These are phyloP conservation scores for Paxillus ammoniavirescens DNA, from an alignment of 768 basidiomycete species.

Conservation along the genomic window DNA sequence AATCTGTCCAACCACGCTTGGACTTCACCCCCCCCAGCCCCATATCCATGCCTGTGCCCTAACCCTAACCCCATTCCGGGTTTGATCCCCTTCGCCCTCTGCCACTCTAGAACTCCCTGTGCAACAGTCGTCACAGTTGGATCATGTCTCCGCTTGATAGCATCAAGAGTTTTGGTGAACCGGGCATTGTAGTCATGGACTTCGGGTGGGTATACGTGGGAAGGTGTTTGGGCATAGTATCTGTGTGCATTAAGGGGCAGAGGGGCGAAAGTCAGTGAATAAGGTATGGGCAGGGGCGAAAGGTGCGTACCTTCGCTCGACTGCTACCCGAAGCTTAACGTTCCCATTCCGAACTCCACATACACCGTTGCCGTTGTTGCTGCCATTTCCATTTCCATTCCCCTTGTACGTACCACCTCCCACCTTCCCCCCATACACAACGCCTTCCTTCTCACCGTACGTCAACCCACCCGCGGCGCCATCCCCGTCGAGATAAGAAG, in stretches of 20 bases:
- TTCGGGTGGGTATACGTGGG: constrained; percentile 84
- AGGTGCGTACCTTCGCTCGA: constrained; percentile 70
- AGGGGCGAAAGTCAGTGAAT: background rate
- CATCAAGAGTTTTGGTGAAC: constrained; percentile 84
- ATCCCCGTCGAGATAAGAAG: constrained; percentile 31
- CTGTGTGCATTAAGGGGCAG: constrained; percentile 35
- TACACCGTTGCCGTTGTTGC: constrained; percentile 33
- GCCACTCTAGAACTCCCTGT: constrained; percentile 97
- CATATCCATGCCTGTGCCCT: constrained; percentile 29
- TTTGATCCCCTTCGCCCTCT: constrained; percentile 46
- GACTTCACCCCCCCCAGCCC: constrained; percentile 73
- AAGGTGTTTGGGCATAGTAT: constrained; percentile 80
- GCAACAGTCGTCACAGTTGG: constrained; percentile 97
- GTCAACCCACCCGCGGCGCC: constrained; percentile 19
- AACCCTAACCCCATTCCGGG: constrained; percentile 27
- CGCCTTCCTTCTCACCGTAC: constrained; percentile 1
- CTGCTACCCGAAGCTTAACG: constrained; percentile 73
- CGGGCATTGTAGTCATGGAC: constrained; percentile 89
- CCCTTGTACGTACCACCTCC: background rate
- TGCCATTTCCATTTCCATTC: constrained; percentile 19
- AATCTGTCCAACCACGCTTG: constrained; percentile 97
- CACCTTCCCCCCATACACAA: constrained; percentile 5
- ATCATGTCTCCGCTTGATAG: constrained; percentile 93
- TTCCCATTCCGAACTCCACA: constrained; percentile 47
- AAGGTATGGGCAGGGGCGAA: background rate